Evolutionary conservation across 306 rosid genomes (phyloP).

Genomic region (Vigna hirtella): DNA sequence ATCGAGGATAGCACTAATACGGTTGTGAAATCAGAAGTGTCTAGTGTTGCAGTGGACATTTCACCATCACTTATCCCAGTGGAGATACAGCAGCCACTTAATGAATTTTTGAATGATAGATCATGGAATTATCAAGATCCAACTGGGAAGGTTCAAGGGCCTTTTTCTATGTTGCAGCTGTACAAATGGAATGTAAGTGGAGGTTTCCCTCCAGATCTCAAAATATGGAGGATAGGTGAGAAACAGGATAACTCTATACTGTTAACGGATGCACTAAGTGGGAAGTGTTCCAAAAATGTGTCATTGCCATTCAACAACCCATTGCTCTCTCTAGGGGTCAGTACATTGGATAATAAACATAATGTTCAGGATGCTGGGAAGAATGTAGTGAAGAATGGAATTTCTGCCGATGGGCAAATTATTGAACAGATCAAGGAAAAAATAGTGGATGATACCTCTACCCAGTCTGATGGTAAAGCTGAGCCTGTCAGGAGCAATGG

Average conservation of each 20-base stretch:
- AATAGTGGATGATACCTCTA: constrained; percentile 53
- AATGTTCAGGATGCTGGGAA: constrained; percentile 50
- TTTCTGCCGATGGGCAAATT: constrained; percentile 41
- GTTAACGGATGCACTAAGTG: constrained; percentile 68
- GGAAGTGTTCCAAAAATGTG: constrained; percentile 52
- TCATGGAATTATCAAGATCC: constrained; percentile 92
- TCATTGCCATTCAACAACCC: constrained; percentile 46
- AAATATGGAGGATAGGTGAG: constrained; percentile 83
- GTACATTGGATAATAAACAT: constrained; percentile 48
- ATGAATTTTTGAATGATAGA: constrained; percentile 58
- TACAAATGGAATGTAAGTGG: constrained; percentile 75
- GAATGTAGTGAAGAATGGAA: constrained; percentile 46
- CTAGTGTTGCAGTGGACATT: constrained; percentile 58
- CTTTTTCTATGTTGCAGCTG: constrained; percentile 73
- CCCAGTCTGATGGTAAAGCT: constrained; percentile 50
- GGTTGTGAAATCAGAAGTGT: constrained; percentile 49
- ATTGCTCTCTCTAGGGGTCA: constrained; percentile 53
- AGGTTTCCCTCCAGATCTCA: constrained; percentile 73
- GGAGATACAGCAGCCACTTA: constrained; percentile 56
- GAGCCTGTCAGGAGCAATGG: constrained; percentile 61
- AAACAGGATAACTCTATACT: constrained; percentile 62
- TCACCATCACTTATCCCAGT: constrained; percentile 48
- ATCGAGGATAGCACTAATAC: constrained; percentile 49
- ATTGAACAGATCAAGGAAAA: constrained; percentile 50
- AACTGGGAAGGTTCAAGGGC: constrained; percentile 88